Conservation (phyloP, 2,329 filamentous ascomycete genomes). For the Scytalidium sp. region DNA sequence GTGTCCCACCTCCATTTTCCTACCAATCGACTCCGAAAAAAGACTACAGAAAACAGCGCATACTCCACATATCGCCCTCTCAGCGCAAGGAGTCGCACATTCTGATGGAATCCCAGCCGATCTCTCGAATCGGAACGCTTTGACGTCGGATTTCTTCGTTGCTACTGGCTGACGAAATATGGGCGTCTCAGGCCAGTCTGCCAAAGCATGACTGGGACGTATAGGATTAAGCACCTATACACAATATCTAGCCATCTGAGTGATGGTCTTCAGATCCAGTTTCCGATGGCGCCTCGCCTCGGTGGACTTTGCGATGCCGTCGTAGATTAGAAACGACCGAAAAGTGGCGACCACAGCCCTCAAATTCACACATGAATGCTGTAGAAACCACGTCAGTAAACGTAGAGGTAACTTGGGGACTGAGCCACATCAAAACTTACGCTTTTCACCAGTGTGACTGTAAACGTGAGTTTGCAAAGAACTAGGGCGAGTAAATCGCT, state of each 20-base stretch:
- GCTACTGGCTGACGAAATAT: too few relatives aligned
- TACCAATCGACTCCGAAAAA: too few relatives aligned
- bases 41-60: too few relatives aligned
- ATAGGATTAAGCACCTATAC: too few relatives aligned
- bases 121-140: too few relatives aligned
- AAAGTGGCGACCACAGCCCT: slow-evolving; percentile 93
- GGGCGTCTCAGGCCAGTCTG: too few relatives aligned
- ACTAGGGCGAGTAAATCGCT: slow-evolving; percentile 91
- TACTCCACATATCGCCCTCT: too few relatives aligned
- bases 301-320: slow-evolving; percentile 94
- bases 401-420: not conserved
- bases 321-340: slow-evolving; percentile 95
- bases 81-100: too few relatives aligned
- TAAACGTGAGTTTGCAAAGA: slow-evolving; percentile 98
- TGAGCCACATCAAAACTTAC: slow-evolving; percentile 50
- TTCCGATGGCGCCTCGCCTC: slow-evolving; percentile 65
- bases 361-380: slow-evolving; percentile 94
- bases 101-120: too few relatives aligned
- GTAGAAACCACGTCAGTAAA: slow-evolving; percentile 17
- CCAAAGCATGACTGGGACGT: too few relatives aligned
- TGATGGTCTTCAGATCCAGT: slow-evolving; percentile 58
- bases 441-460: slow-evolving; percentile 96
- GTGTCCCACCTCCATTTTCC: too few relatives aligned
- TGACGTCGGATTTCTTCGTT: too few relatives aligned
- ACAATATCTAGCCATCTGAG: slow-evolving; percentile 41